Conservation (phyloP, 2,329 filamentous ascomycete genomes). For the Sporothrix brunneoviolacea region DNA sequence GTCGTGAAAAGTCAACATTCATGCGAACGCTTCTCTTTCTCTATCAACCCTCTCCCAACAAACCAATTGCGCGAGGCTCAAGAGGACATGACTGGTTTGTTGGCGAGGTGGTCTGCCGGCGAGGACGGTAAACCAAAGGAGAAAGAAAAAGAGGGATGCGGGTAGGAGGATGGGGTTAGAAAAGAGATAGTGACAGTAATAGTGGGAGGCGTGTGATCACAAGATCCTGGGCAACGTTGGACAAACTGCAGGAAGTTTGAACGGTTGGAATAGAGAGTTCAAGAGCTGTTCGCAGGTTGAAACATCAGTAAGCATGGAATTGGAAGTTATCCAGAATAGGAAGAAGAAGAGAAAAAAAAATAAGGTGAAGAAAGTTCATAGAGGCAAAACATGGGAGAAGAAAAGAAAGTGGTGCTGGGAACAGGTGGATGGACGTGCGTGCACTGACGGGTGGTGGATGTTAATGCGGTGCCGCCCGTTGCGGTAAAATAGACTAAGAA, state of each 20-base stretch:
- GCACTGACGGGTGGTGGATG: constrained; percentile 16
- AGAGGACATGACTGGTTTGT: constrained; percentile 27
- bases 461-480: constrained; percentile 25
- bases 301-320: background rate
- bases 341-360: background rate
- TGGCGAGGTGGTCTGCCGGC: constrained; percentile 11
- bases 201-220: background rate
- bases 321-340: background rate
- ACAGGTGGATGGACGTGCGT: constrained; percentile 14
- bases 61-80: constrained; percentile 25
- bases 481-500: constrained; percentile 28
- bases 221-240: background rate
- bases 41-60: constrained; percentile 25
- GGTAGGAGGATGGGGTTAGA: background rate
- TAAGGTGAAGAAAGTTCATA: background rate
- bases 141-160: background rate
- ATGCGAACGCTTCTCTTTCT: constrained; percentile 1
- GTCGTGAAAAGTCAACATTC: background rate
- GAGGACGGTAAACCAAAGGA: constrained; percentile 15
- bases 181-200: background rate
- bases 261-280: no score
- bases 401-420: background rate
- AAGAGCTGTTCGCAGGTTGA: background rate
- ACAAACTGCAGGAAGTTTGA: no score
- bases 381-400: constrained; percentile 5